phyloP scores from a whole-genome alignment of 2,329 filamentous ascomycete species.

The Arthroderma sp. region DNA sequence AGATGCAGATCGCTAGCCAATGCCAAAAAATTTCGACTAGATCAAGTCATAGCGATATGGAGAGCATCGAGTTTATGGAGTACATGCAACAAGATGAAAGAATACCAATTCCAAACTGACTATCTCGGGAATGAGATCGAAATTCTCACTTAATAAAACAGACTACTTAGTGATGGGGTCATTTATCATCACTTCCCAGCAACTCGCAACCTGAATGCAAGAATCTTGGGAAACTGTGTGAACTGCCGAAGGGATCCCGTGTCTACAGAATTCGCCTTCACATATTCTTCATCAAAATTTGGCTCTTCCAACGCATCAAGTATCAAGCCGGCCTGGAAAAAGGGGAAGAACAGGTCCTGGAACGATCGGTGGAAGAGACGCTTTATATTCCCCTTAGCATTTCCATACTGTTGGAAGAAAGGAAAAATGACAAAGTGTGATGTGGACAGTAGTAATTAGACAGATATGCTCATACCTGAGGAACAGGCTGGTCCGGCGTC shows the following conservation, averaged over 20 bases:
- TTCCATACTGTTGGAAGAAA: slow-evolving; percentile 4
- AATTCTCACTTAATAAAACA: too few species aligned
- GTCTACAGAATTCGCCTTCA: slow-evolving; percentile 2
- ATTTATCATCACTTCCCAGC: not conserved
- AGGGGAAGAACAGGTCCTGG: slow-evolving; percentile 32
- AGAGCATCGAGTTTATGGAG: too few species aligned
- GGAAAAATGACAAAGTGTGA: not conserved
- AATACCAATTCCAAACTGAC: too few species aligned
- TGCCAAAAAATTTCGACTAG: too few species aligned
- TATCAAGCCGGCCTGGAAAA: slow-evolving; percentile 31
- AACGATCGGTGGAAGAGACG: slow-evolving; percentile 35
- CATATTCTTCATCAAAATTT: slow-evolving; percentile 27
- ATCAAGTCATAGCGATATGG: too few species aligned
- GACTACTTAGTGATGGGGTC: too few species aligned
- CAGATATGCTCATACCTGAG: slow-evolving; percentile 19
- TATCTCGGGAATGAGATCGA: too few species aligned
- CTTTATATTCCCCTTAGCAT: slow-evolving; percentile 8
- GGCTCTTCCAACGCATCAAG: slow-evolving; percentile 38
- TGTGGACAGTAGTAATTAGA: not conserved
- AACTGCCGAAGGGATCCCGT: slow-evolving; percentile 7
- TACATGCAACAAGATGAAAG: too few species aligned
- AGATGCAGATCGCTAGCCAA: too few species aligned
- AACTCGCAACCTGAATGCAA: slow-evolving; percentile 10
- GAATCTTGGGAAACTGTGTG: slow-evolving; percentile 11
- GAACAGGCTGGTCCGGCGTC: slow-evolving; percentile 20